Base-by-base conservation (phyloP, 495 filamentous ascomycete genomes). In the Pseudomonodictys pantanalensis region DNA sequence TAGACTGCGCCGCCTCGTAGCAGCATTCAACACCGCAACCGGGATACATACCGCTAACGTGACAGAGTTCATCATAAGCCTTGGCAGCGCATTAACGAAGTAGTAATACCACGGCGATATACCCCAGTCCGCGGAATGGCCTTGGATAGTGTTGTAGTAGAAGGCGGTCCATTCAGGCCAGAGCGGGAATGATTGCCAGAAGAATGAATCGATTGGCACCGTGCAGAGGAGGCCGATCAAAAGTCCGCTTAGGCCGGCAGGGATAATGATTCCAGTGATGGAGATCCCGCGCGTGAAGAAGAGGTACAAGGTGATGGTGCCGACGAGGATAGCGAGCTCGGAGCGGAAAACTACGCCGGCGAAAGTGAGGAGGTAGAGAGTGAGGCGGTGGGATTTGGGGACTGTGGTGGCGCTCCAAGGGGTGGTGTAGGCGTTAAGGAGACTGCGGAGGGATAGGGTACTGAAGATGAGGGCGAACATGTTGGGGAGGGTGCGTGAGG, bases 161-260 rank as follows among this genome's bases (percentile, higher is more conserved):
- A 99, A 97, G 4, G 84, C 90, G 52, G 81, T 82, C 39, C 95
- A 80, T 68, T 99, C 93, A 1, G 93, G 91, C 95, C 95, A 99
- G 15, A 96, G 69, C 0, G 86, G 84, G 29, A 73, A 77, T 15
- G 72, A 66, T 58, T 91, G 90, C 95, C 92, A 99, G 76, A 97
- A 96, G 73, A 87, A 89, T 15, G 87, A 89, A 77, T 99, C 93
- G 42, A 96, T 72, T 4, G 83, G 73, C 23, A 96, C 73, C 1
- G 91, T 90, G 25, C 81, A 65, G 9, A 73, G 29, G 1, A 97
- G 78, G 12, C 88, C 86, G 38, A 85, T 57, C 9, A 76, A 6
- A 22, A 84, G 79, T 28, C 90, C 86, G 6, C 77, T 56, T n/a
- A 86, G 18, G 17, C 93, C 90, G n/a, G 87, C 80, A 25, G 77